phyloP scores from a whole-genome alignment of 23 red algal genomes.

The Gracilaria domingensis region DNA sequence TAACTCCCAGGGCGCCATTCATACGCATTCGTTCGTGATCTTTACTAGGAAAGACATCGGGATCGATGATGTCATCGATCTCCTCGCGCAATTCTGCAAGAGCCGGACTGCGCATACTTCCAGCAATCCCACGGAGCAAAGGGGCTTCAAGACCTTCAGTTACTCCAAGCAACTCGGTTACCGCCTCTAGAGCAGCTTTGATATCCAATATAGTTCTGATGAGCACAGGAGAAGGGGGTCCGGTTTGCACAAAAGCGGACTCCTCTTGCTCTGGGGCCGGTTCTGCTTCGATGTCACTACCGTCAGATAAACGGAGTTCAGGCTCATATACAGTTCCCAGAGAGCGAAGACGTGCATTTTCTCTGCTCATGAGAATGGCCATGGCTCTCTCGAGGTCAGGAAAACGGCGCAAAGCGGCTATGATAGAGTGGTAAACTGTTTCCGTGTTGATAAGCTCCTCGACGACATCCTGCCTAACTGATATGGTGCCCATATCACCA shows the following conservation, averaged over 20 bases:
- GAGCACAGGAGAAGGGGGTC: constrained; percentile 62
- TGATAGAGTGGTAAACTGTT: constrained; percentile 62
- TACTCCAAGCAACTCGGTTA: constrained; percentile 51
- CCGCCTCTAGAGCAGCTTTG: constrained; percentile 63
- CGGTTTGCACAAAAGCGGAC: not conserved
- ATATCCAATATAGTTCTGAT: constrained; percentile 74
- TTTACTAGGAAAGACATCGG: constrained; percentile 39
- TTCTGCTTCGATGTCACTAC: not conserved
- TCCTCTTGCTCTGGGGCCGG: not conserved
- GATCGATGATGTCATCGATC: constrained; percentile 68
- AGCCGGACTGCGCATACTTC: constrained; percentile 53
- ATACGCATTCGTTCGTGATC: constrained; percentile 73
- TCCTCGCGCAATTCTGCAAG: constrained; percentile 61
- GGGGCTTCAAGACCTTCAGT: constrained; percentile 38
- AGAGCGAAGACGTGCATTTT: constrained; percentile 32
- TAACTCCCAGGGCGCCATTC: constrained; percentile 83
- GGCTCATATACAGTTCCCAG: not conserved
- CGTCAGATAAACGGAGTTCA: not conserved
- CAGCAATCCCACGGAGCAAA: constrained; percentile 59
- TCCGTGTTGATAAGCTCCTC: constrained; percentile 77
- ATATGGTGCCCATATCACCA: constrained; percentile 70
- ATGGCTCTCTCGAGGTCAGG: constrained; percentile 86
- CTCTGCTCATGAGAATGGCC: constrained; percentile 66
- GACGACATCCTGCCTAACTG: constrained; percentile 79
- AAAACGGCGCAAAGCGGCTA: constrained; percentile 64